Conservation (phyloP, 2,329 filamentous ascomycete genomes). For the Fonsecaea monophora region DNA sequence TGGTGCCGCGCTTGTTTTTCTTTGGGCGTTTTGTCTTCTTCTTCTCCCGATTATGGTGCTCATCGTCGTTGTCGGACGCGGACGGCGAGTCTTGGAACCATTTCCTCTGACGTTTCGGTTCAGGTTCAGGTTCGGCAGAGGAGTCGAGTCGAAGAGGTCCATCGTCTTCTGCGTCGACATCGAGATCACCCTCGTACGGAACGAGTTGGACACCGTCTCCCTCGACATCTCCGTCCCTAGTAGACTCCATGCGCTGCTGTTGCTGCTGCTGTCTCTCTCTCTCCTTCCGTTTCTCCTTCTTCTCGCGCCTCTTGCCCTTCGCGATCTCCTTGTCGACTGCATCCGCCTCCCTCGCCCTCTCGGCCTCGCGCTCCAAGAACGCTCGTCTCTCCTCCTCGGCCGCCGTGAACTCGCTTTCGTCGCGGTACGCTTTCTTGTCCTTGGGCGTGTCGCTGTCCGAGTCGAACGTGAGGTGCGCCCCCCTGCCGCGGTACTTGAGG, state of each 20-base stretch:
- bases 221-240: slow-evolving; percentile 44
- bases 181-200: slow-evolving; percentile 41
- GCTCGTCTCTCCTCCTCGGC: slow-evolving; percentile 67
- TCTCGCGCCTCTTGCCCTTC: slow-evolving; percentile 69
- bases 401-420: slow-evolving; percentile 78
- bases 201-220: slow-evolving; percentile 46
- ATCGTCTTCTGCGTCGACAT: slow-evolving; percentile 37
- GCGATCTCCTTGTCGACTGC: slow-evolving; percentile 80
- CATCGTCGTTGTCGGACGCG: background rate
- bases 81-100: slow-evolving; percentile 43
- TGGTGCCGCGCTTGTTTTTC: slow-evolving; percentile 37
- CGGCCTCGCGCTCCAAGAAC: slow-evolving; percentile 78
- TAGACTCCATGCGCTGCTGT: background rate
- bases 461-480: slow-evolving; percentile 85
- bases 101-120: slow-evolving; percentile 50
- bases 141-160: background rate
- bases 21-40: slow-evolving; percentile 29
- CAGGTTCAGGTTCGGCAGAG: slow-evolving; percentile 30
- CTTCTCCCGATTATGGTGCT: slow-evolving; percentile 43
- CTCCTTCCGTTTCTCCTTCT: slow-evolving; percentile 49
- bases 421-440: slow-evolving; percentile 84
- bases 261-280: slow-evolving; percentile 45
- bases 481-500: slow-evolving; percentile 85
- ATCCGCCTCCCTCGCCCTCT: slow-evolving; percentile 76
- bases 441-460: slow-evolving; percentile 70